phyloP scores from a whole-genome alignment of 2,329 filamentous ascomycete genomes.

The Cercospora janseana region DNA sequence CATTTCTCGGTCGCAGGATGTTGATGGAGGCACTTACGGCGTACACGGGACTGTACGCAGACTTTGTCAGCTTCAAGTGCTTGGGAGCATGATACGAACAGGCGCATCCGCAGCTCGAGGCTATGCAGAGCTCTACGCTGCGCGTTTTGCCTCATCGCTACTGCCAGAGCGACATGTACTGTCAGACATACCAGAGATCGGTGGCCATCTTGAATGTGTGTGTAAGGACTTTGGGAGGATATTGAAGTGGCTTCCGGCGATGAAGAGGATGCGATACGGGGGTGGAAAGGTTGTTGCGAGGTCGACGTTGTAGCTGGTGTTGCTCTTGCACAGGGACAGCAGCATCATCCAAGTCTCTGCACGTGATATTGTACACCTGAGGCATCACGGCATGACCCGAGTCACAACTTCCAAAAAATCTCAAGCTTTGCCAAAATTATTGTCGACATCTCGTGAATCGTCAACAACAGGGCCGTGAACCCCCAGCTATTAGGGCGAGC shows the following conservation, averaged over 20 bases:
- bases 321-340: neutral
- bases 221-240: constrained; percentile 1
- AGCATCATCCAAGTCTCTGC: too few species aligned
- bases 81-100: neutral
- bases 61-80: constrained; percentile 25
- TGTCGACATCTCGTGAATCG: constrained; percentile 1
- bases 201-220: constrained; percentile 63
- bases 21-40: constrained; percentile 71
- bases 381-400: constrained; percentile 2
- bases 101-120: neutral
- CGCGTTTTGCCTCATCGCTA: constrained; percentile 22
- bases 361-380: neutral
- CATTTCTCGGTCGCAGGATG: neutral
- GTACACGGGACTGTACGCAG: constrained; percentile 78
- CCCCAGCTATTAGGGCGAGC: constrained; percentile 34
- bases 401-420: constrained; percentile 5
- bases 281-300: constrained; percentile 2
- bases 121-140: constrained; percentile 15
- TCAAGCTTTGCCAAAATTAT: constrained; percentile 1
- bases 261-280: constrained; percentile 2
- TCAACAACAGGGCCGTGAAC: constrained; percentile 38
- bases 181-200: constrained; percentile 67
- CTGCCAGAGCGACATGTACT: constrained; percentile 28
- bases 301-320: constrained; percentile 10
- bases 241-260: constrained; percentile 9